Evolutionary conservation across 1,139 yeast species (phyloP).

Genomic region (Neolecta irregularis): DNA sequence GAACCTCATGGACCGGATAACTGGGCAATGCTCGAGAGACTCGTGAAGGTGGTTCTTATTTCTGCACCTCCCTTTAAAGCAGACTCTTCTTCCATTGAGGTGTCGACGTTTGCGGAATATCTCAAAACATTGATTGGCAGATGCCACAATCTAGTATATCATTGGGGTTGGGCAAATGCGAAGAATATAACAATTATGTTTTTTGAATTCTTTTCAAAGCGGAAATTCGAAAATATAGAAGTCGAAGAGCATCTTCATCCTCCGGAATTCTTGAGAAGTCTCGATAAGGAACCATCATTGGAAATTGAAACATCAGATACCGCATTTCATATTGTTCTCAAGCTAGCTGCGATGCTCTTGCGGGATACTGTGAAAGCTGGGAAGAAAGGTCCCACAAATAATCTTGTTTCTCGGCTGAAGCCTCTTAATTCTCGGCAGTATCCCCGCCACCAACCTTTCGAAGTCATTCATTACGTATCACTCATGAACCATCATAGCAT

Average conservation of each 20-base stretch:
- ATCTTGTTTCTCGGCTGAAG: constrained; percentile 16
- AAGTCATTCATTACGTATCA: constrained; percentile 15
- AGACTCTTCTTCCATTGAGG: constrained; percentile 2
- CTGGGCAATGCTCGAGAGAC: constrained; percentile 13
- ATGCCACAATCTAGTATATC: constrained; percentile 14
- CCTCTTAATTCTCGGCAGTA: constrained; percentile 17
- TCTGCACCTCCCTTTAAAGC: constrained; percentile 6
- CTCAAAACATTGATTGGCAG: constrained; percentile 15
- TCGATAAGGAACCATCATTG: constrained; percentile 9
- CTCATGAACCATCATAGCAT: constrained; percentile 17
- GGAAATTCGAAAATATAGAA: constrained; percentile 14
- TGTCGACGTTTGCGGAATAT: constrained; percentile 13
- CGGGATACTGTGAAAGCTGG: constrained; percentile 4
- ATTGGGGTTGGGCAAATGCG: constrained; percentile 17
- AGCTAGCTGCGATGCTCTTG: constrained; percentile 9
- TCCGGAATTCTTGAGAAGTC: constrained; percentile 16
- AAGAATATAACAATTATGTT: constrained; percentile 14
- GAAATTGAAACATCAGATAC: constrained; percentile 16
- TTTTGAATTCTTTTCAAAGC: constrained; percentile 16
- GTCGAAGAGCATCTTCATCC: constrained; percentile 13
- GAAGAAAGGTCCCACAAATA: constrained; percentile 8
- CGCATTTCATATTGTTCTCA: constrained; percentile 17
- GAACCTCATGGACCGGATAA: constrained; percentile 2
- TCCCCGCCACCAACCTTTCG: constrained; percentile 14
- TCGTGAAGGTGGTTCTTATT: constrained; percentile 12